Conservation (phyloP, 352 stramenopile species). For the Globisporangium mamillatum region DNA sequence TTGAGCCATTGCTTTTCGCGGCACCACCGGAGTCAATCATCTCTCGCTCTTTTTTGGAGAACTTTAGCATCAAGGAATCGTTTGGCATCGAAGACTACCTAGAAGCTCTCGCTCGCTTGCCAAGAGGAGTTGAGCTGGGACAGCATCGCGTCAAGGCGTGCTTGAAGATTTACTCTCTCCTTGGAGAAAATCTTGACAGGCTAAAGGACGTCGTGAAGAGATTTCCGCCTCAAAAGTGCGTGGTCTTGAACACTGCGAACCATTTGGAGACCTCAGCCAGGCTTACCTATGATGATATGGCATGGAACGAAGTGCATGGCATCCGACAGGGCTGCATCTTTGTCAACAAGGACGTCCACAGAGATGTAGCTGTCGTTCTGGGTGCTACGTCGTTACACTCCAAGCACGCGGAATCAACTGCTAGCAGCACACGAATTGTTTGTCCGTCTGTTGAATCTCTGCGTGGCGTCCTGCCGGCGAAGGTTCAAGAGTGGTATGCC, state of each 20-base stretch:
- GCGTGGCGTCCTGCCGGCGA: slow-evolving; percentile 36
- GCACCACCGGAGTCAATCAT: slow-evolving; percentile 60
- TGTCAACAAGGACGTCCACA: slow-evolving; percentile 44
- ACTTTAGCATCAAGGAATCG: slow-evolving; percentile 47
- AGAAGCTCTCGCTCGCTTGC: slow-evolving; percentile 43
- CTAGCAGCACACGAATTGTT: slow-evolving; percentile 41
- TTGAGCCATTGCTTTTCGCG: slow-evolving; percentile 62
- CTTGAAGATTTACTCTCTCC: slow-evolving; percentile 44
- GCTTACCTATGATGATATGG: slow-evolving; percentile 73
- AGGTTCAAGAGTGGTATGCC: slow-evolving; percentile 32
- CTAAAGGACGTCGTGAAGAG: slow-evolving; percentile 25
- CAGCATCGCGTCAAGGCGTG: slow-evolving; percentile 33
- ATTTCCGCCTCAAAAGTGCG: slow-evolving; percentile 34
- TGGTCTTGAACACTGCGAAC: slow-evolving; percentile 40
- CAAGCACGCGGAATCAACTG: slow-evolving; percentile 57
- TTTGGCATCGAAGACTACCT: slow-evolving; percentile 61
- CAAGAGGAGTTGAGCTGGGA: slow-evolving; percentile 24
- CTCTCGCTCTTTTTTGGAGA: slow-evolving; percentile 48
- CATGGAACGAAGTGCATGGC: slow-evolving; percentile 65
- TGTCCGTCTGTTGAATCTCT: slow-evolving; percentile 43
- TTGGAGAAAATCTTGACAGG: slow-evolving; percentile 28
- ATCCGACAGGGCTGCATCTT: slow-evolving; percentile 49
- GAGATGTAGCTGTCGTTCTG: slow-evolving; percentile 42
- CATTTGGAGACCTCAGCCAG: slow-evolving; percentile 29
- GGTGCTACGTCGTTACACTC: slow-evolving; percentile 64